Evolutionary conservation across 176 grass and related monocot genomes (phyloP).

Genomic region (Oryza glumipatula): DNA sequence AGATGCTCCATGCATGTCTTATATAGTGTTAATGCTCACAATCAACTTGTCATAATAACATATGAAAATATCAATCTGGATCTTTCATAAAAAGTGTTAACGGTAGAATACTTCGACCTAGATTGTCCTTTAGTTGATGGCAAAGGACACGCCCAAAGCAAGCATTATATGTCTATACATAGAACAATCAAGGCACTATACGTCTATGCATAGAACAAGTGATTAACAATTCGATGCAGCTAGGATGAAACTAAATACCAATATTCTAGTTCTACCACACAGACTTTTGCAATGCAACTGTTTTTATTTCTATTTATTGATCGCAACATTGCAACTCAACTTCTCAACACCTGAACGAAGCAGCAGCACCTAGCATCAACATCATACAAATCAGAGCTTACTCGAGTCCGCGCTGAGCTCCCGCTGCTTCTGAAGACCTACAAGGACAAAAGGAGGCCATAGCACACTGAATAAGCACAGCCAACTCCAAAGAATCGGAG

Average conservation of each 20-base stretch:
- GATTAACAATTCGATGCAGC: neutral
- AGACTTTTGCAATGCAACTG: neutral
- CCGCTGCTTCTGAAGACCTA: slow-evolving; percentile 87
- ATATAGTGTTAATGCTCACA: neutral
- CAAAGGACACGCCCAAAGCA: neutral
- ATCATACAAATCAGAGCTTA: slow-evolving; percentile 37
- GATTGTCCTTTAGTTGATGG: neutral
- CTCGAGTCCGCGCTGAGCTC: slow-evolving; percentile 65
- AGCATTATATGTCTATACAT: neutral
- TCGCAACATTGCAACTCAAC: neutral
- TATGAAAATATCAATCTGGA: neutral
- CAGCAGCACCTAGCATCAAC: neutral
- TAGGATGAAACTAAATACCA: neutral
- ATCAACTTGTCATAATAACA: slow-evolving; percentile 3
- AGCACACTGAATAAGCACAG: neutral
- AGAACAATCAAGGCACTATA: neutral
- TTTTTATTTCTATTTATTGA: neutral
- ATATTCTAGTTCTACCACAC: neutral
- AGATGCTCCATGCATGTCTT: neutral
- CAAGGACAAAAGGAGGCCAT: slow-evolving; percentile 24
- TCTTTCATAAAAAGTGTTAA: slow-evolving; percentile 7
- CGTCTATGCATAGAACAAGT: neutral
- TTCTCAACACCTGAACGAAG: neutral
- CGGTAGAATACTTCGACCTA: neutral
- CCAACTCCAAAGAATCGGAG: neutral